phyloP scores from a whole-genome alignment of 1,284 basidiomycete genomes.

The Agroathelia rolfsii region DNA sequence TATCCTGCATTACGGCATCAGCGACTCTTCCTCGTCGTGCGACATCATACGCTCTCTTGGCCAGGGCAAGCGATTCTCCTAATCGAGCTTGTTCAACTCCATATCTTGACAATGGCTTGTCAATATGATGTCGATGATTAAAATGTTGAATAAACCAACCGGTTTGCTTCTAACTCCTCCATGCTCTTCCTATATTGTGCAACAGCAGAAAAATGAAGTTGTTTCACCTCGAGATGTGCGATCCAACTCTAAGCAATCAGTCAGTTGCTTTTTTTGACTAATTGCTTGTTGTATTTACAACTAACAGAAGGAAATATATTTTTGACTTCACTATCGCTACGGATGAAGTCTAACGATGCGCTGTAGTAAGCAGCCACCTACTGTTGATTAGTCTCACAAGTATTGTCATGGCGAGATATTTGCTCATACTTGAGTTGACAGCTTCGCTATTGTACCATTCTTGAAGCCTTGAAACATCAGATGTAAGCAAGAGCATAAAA shows the following conservation, averaged over 20 bases:
- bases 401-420: too few relatives aligned
- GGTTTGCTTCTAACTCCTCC: conserved; percentile 82
- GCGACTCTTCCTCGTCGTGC: conserved; percentile 56
- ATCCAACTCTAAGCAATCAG: conserved; percentile 73
- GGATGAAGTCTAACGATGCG: too few relatives aligned
- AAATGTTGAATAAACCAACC: conserved; percentile 29
- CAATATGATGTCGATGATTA: conserved; percentile 5
- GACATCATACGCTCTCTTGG: conserved; percentile 68
- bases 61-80: conserved; percentile 51
- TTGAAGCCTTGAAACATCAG: conserved; percentile 27
- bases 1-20: conserved; percentile 60
- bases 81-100: conserved; percentile 78
- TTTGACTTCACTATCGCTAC: conserved; percentile 33
- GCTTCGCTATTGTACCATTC: conserved; percentile 79
- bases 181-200: conserved; percentile 85
- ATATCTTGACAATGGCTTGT: conserved; percentile 42
- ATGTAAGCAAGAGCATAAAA: conserved; percentile 2
- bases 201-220: conserved; percentile 82
- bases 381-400: too few relatives aligned
- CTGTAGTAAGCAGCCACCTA: too few relatives aligned
- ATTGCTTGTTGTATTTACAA: too few relatives aligned
- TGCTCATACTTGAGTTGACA: conserved; percentile 58
- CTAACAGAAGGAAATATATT: conserved; percentile 46
- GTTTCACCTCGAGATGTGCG: conserved; percentile 77
- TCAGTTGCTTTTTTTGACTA: too few relatives aligned